Conservation (phyloP, 2,329 filamentous ascomycete genomes). For the Xylaria digitata region DNA sequence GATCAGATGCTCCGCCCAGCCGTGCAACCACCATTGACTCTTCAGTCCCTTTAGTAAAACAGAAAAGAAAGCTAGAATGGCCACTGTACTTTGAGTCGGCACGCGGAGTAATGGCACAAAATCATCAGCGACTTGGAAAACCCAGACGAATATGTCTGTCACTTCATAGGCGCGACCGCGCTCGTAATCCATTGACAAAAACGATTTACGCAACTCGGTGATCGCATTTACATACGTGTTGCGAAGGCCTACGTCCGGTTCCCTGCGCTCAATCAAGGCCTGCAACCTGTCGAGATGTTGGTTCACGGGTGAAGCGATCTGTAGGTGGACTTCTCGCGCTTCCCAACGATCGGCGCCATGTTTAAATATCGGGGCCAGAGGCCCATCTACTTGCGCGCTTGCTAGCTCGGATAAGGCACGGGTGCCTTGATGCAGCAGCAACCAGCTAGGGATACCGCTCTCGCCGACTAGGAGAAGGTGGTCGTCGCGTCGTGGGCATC, state of each 20-base stretch:
- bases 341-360: slow-evolving; percentile 26
- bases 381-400: slow-evolving; percentile 6
- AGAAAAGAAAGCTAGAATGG: slow-evolving; percentile 47
- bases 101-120: slow-evolving; percentile 45
- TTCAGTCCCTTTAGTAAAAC: slow-evolving; percentile 33
- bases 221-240: slow-evolving; percentile 24
- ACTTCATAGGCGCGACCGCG: slow-evolving; percentile 17
- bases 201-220: slow-evolving; percentile 32
- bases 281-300: slow-evolving; percentile 22
- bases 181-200: slow-evolving; percentile 16
- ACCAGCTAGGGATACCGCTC: slow-evolving; percentile 44
- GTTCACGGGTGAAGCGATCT: not conserved
- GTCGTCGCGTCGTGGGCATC: slow-evolving; percentile 29
- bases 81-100: slow-evolving; percentile 46
- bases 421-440: slow-evolving; percentile 40
- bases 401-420: slow-evolving; percentile 27
- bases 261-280: slow-evolving; percentile 3
- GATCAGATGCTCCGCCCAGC: slow-evolving; percentile 39
- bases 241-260: slow-evolving; percentile 8
- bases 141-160: slow-evolving; percentile 50
- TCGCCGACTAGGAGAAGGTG: slow-evolving; percentile 32
- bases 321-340: slow-evolving; percentile 8
- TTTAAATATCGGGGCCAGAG: slow-evolving; percentile 31
- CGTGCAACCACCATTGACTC: slow-evolving; percentile 37
- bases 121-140: slow-evolving; percentile 46